Evolutionary conservation across 257 asterid species (phyloP).

Genomic region (Osmanthus fragrans): DNA sequence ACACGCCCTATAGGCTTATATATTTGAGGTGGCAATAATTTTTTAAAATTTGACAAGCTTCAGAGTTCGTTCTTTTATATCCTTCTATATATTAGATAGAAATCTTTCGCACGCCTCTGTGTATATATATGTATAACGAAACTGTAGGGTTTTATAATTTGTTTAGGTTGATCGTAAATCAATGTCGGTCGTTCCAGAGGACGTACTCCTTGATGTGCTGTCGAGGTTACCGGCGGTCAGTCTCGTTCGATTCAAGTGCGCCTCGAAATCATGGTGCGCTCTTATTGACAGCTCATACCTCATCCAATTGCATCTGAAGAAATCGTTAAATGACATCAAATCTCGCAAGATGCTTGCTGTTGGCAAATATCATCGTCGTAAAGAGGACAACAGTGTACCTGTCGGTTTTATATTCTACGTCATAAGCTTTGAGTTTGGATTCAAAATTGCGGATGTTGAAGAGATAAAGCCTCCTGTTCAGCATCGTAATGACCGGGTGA

Average conservation of each 20-base stretch:
- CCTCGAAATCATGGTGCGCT: constrained; percentile 17
- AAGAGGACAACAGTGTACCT: too few species aligned
- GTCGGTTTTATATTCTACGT: not conserved
- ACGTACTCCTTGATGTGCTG: not conserved
- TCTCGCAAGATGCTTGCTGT: not conserved
- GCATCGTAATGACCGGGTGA: not conserved
- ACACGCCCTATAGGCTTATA: too few species aligned
- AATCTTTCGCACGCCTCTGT: too few species aligned
- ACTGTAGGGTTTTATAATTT: too few species aligned
- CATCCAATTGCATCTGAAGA: not conserved
- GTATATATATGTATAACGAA: too few species aligned
- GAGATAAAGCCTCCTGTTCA: constrained; percentile 1
- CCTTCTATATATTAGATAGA: too few species aligned
- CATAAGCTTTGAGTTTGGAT: not conserved
- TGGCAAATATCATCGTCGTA: not conserved
- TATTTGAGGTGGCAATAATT: too few species aligned
- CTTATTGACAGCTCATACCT: not conserved
- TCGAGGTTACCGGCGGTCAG: not conserved
- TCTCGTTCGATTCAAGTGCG: constrained; percentile 7
- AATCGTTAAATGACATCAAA: not conserved
- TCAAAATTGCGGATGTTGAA: not conserved
- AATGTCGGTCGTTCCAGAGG: not conserved
- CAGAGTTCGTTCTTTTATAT: too few species aligned
- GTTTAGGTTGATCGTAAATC: not conserved
- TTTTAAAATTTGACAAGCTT: too few species aligned